Base-by-base conservation (phyloP, 2,329 filamentous ascomycete species). In the Phoma sp. region DNA sequence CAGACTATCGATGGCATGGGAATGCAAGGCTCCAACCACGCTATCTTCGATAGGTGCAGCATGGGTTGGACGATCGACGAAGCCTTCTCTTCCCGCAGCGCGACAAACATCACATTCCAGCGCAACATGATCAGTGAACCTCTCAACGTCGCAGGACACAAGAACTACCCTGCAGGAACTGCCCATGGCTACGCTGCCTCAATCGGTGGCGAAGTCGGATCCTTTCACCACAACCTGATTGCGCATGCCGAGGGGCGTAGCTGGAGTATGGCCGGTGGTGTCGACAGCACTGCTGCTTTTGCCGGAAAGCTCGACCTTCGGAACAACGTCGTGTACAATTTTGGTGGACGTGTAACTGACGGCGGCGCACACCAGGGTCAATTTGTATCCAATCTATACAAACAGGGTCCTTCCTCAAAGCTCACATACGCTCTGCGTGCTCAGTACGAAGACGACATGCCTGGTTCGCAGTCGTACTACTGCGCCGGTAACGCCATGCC, bases 171-270 rank as follows among this genome's bases (percentile, higher is more conserved):
- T 17, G 52, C 43, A 1, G 73, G 73, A 9, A 74, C 61, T 3
- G 61, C 45, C 4, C 60, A 63, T 32, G 60, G 60, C 7, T 63
- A 42, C 25, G 60, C 60, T 15, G 60, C 53, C 45, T 15, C 70
- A 0, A 68, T 74, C 20, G 66, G 72, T 17, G 72, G 72, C 11
- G 66, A 74, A 28, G 65, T 74, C 10, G 71, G 71, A 7, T 73
- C 69, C 0, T 73, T 74, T 39, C 72, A 75, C 20, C 71, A 74
- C 45, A 75, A 75, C 42, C 60, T 75, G 10, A 65, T 71, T 70
- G n/a, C 68, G 70, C 21, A 86, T 73, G 5, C 76, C 75, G 45
- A 74, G 71, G 21, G 69, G 18, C 67, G 75, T 40, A 61, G 74
- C 57, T 68, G 77, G 77, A 62, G 73, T 51, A 67, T 76, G 68